phyloP scores from a whole-genome alignment of 2,329 filamentous ascomycete species.

The Ampelomyces quisqualis region DNA sequence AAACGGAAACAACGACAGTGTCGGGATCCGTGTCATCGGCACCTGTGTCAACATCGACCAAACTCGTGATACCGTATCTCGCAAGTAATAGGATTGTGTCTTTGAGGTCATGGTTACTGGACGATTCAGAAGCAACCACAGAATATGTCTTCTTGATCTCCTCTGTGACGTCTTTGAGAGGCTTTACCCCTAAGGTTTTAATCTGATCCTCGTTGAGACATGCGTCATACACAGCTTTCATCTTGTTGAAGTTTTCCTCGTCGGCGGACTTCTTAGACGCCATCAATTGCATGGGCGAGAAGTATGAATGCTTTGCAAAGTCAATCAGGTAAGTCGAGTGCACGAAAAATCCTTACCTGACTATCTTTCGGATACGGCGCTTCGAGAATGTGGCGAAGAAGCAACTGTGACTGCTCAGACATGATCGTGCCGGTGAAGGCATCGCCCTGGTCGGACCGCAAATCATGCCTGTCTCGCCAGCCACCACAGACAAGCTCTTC shows the following conservation, averaged over 20 bases:
- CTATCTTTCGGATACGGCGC: constrained; percentile 51
- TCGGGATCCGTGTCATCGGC: constrained; percentile 59
- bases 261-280: constrained; percentile 50
- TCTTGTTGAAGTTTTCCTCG: constrained; percentile 64
- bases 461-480: constrained; percentile 64
- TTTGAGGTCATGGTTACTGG: constrained; percentile 32
- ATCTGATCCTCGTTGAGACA: constrained; percentile 65
- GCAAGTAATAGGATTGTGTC: constrained; percentile 53
- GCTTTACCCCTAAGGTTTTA: constrained; percentile 56
- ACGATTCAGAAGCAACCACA: background rate
- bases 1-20: constrained; percentile 52
- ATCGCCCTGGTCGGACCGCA: constrained; percentile 63
- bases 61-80: constrained; percentile 46
- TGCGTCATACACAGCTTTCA: constrained; percentile 64
- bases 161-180: constrained; percentile 59
- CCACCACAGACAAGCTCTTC: constrained; percentile 68
- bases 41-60: constrained; percentile 29
- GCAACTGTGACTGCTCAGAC: constrained; percentile 59
- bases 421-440: constrained; percentile 63
- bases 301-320: constrained; percentile 50
- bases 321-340: background rate
- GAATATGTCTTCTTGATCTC: constrained; percentile 45
- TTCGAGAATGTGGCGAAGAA: constrained; percentile 65
- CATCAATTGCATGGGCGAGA: constrained; percentile 45
- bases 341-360: constrained; percentile 11